A percentile compares a stretch with the other conserved stretches of the same genome.
Conservation (phyloP, 179 eudicot genomes). For the Beta corolliflora region DNA sequence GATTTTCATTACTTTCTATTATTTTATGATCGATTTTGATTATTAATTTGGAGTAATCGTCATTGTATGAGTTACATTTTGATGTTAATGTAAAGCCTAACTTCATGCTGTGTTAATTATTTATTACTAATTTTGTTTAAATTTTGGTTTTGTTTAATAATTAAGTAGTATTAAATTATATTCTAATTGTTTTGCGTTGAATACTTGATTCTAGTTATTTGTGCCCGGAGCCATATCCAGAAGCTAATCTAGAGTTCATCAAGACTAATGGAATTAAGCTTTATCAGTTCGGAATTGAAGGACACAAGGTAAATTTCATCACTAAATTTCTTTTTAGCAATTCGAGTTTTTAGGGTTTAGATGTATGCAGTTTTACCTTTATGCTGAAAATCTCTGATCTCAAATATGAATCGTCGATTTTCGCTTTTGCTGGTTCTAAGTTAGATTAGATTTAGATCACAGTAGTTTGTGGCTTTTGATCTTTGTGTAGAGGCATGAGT, state of each 20-base stretch:
- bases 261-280: conserved; percentile 70
- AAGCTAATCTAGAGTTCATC: conserved; percentile 60
- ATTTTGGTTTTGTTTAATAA: neutral
- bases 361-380: neutral
- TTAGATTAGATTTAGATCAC: neutral
- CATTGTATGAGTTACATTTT: too few relatives aligned
- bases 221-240: conserved; percentile 91
- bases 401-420: neutral
- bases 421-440: too few relatives aligned
- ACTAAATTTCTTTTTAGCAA: too few relatives aligned
- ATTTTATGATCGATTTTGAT: too few relatives aligned
- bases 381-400: neutral
- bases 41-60: too few relatives aligned
- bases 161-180: neutral
- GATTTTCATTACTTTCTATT: too few relatives aligned
- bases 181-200: neutral
- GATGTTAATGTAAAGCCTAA: too few relatives aligned
- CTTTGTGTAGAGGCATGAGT: neutral
- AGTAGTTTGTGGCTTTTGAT: neutral
- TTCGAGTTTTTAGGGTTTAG: neutral
- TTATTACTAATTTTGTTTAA: neutral
- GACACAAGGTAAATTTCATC: conserved; percentile 56
- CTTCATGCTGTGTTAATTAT: neutral
- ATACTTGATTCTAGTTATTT: conserved; percentile 49
- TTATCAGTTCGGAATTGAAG: conserved; percentile 78